These are phyloP conservation scores for Salvia splendens DNA, from an alignment of 257 asterid species.

Conservation along the genomic window DNA sequence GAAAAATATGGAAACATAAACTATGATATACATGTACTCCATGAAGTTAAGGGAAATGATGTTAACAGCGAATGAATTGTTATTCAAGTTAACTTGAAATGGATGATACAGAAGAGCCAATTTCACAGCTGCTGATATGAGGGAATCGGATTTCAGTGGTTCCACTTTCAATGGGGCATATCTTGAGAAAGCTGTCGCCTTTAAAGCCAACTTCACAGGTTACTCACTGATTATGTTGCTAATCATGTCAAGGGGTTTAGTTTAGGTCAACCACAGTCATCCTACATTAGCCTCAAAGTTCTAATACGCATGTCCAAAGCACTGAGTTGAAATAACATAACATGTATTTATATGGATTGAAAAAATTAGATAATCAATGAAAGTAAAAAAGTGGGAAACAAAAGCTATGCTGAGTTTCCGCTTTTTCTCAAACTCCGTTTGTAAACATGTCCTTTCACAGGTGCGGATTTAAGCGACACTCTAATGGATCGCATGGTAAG, in stretches of 20 bases:
- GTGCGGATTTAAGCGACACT: conserved; percentile 95
- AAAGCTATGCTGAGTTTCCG: background rate
- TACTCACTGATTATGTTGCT: background rate
- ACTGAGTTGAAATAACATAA: background rate
- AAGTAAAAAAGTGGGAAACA: background rate
- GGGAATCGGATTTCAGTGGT: conserved; percentile 95
- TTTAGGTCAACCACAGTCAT: too few species aligned
- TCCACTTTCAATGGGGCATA: conserved; percentile 93
- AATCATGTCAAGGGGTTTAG: too few species aligned
- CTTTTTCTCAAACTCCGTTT: background rate
- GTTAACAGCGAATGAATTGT: conserved; percentile 7
- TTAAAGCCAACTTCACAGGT: conserved; percentile 85
- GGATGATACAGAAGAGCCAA: conserved; percentile 86
- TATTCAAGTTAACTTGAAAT: conserved; percentile 45
- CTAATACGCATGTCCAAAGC: too few species aligned
- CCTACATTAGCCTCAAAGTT: too few species aligned
- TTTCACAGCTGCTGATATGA: conserved; percentile 97
- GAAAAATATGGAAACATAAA: background rate
- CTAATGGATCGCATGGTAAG: conserved; percentile 98
- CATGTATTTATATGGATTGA: background rate
- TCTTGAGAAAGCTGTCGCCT: conserved; percentile 96
- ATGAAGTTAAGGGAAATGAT: conserved; percentile 1
- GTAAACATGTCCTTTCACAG: conserved; percentile 38
- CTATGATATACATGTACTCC: background rate
- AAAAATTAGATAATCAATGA: background rate